Conservation (phyloP, 2,329 filamentous ascomycete species). For the Aspergillus flavus region DNA sequence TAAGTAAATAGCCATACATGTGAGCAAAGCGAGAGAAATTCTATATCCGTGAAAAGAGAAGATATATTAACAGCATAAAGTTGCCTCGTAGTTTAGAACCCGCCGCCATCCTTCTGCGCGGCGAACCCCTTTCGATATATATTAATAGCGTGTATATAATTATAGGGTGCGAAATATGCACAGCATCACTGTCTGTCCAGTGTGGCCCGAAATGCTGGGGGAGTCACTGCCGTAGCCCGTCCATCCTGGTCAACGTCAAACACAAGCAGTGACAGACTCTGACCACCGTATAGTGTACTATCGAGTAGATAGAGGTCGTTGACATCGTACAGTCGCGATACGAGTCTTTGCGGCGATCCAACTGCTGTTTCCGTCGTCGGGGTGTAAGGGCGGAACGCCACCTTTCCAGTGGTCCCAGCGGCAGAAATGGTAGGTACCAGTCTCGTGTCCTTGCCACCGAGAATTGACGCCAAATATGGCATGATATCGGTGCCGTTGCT, state of each 20-base stretch:
- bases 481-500: constrained; percentile 35
- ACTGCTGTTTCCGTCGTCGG: constrained; percentile 7
- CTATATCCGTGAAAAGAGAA: too few species aligned
- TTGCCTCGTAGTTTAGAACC: too few species aligned
- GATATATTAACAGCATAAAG: too few species aligned
- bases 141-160: too few species aligned
- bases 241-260: constrained; percentile 31
- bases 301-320: constrained; percentile 24
- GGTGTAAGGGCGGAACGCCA: constrained; percentile 24
- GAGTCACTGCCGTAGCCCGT: constrained; percentile 21
- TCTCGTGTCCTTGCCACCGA: constrained; percentile 12
- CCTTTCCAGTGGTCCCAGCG: constrained; percentile 16
- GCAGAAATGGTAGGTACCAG: constrained; percentile 25
- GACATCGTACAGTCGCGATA: constrained; percentile 22
- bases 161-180: too few species aligned
- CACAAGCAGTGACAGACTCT: constrained; percentile 28
- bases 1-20: too few species aligned
- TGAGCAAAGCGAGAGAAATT: too few species aligned
- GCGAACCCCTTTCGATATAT: too few species aligned
- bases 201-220: constrained; percentile 20
- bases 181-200: constrained; percentile 10
- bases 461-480: background rate
- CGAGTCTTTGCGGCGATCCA: constrained; percentile 11
- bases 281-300: constrained; percentile 24
- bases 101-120: too few species aligned